Evolutionary conservation across 805 yeast genomes (phyloP).

Genomic region (Starmerella powellii): DNA sequence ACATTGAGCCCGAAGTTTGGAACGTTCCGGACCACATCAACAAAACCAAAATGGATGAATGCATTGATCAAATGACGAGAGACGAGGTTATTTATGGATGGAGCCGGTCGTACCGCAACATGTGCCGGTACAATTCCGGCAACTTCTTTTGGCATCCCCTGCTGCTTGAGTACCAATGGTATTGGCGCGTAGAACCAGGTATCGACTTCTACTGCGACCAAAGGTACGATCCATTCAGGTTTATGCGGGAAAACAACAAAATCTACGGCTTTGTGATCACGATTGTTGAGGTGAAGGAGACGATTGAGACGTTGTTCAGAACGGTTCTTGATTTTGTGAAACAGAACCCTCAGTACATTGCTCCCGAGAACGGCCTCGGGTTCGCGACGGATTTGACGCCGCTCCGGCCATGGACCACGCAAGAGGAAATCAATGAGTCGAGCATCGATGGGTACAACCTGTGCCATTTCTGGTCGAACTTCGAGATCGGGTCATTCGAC

Average conservation of each 20-base stretch:
- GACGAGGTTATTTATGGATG: slow-evolving; percentile 51
- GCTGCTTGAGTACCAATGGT: slow-evolving; percentile 64
- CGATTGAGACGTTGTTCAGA: slow-evolving; percentile 79
- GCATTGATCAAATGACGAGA: slow-evolving; percentile 36
- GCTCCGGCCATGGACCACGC: slow-evolving; percentile 19
- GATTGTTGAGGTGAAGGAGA: slow-evolving; percentile 66
- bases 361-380: slow-evolving; percentile 49
- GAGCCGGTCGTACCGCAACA: slow-evolving; percentile 65
- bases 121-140: slow-evolving; percentile 93
- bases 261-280: slow-evolving; percentile 81
- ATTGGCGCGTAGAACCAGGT: slow-evolving; percentile 92
- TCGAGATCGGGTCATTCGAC: slow-evolving; percentile 65
- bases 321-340: slow-evolving; percentile 54
- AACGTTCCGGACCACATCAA: slow-evolving; percentile 63
- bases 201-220: slow-evolving; percentile 76
- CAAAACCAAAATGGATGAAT: slow-evolving; percentile 38
- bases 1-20: slow-evolving; percentile 78
- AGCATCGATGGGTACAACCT: slow-evolving; percentile 53
- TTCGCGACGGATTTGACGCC: slow-evolving; percentile 43
- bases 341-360: slow-evolving; percentile 46
- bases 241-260: slow-evolving; percentile 63
- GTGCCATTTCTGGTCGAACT: slow-evolving; percentile 82
- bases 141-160: slow-evolving; percentile 72
- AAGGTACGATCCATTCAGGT: slow-evolving; percentile 61
- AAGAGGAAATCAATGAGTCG: background rate